Conservation (phyloP, 73 alveolate species). For the Breviolum minutum region DNA sequence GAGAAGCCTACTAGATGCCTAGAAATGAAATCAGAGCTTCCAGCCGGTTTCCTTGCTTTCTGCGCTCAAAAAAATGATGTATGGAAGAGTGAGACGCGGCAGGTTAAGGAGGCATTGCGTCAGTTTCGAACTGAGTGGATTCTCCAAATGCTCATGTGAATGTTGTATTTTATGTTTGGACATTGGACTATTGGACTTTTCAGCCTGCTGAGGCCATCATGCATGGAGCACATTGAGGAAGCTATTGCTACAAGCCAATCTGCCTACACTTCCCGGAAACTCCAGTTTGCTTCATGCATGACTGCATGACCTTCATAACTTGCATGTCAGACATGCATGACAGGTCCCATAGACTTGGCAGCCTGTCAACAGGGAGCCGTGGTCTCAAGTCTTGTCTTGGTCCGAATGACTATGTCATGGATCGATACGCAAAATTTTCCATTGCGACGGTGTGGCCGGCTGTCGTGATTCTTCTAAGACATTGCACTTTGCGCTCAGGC, state of each 20-base stretch:
- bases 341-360: conserved; percentile 31
- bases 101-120: conserved; percentile 60
- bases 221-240: conserved; percentile 57
- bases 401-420: neutral
- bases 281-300: too few relatives aligned
- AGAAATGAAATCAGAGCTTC: too few relatives aligned
- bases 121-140: neutral
- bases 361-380: conserved; percentile 33
- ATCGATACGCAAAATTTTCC: neutral
- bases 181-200: neutral
- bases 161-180: neutral
- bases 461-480: too few relatives aligned
- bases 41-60: neutral
- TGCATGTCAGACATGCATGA: too few relatives aligned
- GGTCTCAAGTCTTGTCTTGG: neutral
- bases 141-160: neutral
- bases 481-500: neutral
- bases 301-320: too few relatives aligned
- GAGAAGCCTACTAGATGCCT: neutral
- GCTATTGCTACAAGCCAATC: conserved; percentile 15
- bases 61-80: neutral
- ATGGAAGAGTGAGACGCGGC: neutral
- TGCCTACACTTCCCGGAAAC: neutral
- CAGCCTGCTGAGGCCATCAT: neutral
- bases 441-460: too few relatives aligned